Evolutionary conservation across 169 alveolate species (phyloP).

Genomic region (Plasmodium inui): DNA sequence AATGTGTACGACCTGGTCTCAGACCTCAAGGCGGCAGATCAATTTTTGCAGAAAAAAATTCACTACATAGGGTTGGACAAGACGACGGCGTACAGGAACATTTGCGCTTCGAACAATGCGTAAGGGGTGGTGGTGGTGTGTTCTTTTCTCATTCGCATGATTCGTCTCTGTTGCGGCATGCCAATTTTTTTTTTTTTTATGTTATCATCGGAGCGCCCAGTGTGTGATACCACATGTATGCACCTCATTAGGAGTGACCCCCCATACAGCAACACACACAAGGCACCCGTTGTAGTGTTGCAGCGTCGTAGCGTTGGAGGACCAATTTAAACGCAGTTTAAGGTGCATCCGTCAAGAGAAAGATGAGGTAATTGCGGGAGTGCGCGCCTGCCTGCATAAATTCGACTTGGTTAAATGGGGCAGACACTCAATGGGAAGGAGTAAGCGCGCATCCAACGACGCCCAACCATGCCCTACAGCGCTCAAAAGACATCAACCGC

Average conservation of each 20-base stretch:
- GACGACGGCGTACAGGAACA: conserved; percentile 39
- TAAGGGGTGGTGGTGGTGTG: background rate
- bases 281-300: background rate
- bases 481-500: background rate
- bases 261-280: background rate
- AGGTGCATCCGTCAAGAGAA: background rate
- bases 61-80: conserved; percentile 71
- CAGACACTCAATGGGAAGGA: background rate
- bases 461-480: too few species aligned
- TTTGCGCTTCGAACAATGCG: conserved; percentile 34
- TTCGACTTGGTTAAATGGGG: background rate
- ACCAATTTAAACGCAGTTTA: background rate
- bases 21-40: conserved; percentile 68
- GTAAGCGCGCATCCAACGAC: too few species aligned
- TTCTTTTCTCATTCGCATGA: background rate
- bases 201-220: background rate
- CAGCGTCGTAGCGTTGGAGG: background rate
- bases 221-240: background rate
- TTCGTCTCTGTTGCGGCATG: background rate
- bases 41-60: conserved; percentile 68
- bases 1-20: conserved; percentile 73
- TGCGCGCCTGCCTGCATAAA: background rate
- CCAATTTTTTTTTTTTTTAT: background rate
- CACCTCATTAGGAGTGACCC: background rate
- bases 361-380: background rate